Evolutionary conservation across 1,284 basidiomycete genomes (phyloP).

Genomic region (Pseudozyma pruni): DNA sequence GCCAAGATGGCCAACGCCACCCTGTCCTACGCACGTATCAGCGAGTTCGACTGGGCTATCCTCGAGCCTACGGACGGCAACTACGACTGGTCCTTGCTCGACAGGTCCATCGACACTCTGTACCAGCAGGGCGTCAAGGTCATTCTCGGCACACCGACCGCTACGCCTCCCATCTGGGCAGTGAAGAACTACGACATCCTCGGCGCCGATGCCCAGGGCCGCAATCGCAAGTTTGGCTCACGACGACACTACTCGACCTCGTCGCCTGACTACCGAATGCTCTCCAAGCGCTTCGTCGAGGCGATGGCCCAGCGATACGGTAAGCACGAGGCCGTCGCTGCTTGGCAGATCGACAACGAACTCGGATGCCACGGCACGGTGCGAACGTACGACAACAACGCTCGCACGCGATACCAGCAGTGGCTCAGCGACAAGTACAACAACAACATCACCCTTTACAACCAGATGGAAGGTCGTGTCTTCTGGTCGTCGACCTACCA

Average conservation of each 20-base stretch:
- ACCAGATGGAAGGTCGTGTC: conserved; percentile 45
- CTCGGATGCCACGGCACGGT: conserved; percentile 39
- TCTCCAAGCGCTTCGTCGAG: conserved; percentile 40
- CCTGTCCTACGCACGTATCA: conserved; percentile 44
- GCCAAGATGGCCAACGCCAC: conserved; percentile 42
- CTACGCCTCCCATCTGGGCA: conserved; percentile 51
- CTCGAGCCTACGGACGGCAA: conserved; percentile 48
- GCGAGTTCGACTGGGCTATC: conserved; percentile 54
- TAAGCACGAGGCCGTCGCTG: conserved; percentile 26
- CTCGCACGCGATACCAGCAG: conserved; percentile 29
- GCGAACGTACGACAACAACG: conserved; percentile 46
- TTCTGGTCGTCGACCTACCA: conserved; percentile 50
- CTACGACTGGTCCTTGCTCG: conserved; percentile 44
- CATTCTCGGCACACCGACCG: conserved; percentile 52
- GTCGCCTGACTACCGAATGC: conserved; percentile 43
- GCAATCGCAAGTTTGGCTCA: conserved; percentile 36
- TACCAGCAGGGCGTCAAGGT: conserved; percentile 45
- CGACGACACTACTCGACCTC: conserved; percentile 44
- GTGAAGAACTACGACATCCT: conserved; percentile 52
- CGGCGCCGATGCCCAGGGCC: conserved; percentile 31
- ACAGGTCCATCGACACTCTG: conserved; percentile 37
- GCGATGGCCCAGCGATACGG: conserved; percentile 49
- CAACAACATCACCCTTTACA: conserved; percentile 43
- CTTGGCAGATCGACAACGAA: conserved; percentile 54
- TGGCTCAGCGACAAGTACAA: conserved; percentile 51